Evolutionary conservation across 2,329 filamentous ascomycete genomes (phyloP).

Genomic region (Pseudovirgaria hyperparasitica): DNA sequence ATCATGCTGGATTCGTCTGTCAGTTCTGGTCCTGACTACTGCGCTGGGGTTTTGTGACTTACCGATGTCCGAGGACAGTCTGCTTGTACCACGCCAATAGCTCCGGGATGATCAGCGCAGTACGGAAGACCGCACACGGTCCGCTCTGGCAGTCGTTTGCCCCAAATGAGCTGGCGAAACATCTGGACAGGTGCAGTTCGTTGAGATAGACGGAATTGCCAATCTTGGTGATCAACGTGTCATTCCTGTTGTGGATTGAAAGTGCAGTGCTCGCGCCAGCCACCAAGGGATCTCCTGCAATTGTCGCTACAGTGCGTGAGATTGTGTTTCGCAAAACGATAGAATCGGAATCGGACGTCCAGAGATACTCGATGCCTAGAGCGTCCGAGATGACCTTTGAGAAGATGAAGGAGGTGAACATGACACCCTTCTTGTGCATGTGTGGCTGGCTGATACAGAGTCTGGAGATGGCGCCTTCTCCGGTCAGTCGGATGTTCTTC

Average conservation of each 20-base stretch:
- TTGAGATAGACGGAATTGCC: constrained; percentile 22
- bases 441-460: constrained; percentile 25
- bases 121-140: constrained; percentile 22
- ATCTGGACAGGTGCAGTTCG: constrained; percentile 22
- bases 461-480: constrained; percentile 6
- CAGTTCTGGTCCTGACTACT: neutral
- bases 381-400: constrained; percentile 19
- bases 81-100: constrained; percentile 26
- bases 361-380: constrained; percentile 21
- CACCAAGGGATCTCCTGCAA: constrained; percentile 18
- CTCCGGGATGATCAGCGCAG: constrained; percentile 16
- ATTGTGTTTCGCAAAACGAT: constrained; percentile 18
- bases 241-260: constrained; percentile 21
- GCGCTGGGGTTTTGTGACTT: constrained; percentile 10
- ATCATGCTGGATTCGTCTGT: constrained; percentile 8
- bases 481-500: constrained; percentile 1
- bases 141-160: constrained; percentile 25
- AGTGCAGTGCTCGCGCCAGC: constrained; percentile 22
- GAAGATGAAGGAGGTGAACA: constrained; percentile 26
- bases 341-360: constrained; percentile 26
- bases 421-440: constrained; percentile 26
- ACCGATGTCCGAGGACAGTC: constrained; percentile 20
- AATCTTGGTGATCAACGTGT: constrained; percentile 16
- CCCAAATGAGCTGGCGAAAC: constrained; percentile 15
- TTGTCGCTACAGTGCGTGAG: constrained; percentile 15